Conservation (phyloP, 805 yeast species). For the Barnettozyma pratensis region DNA sequence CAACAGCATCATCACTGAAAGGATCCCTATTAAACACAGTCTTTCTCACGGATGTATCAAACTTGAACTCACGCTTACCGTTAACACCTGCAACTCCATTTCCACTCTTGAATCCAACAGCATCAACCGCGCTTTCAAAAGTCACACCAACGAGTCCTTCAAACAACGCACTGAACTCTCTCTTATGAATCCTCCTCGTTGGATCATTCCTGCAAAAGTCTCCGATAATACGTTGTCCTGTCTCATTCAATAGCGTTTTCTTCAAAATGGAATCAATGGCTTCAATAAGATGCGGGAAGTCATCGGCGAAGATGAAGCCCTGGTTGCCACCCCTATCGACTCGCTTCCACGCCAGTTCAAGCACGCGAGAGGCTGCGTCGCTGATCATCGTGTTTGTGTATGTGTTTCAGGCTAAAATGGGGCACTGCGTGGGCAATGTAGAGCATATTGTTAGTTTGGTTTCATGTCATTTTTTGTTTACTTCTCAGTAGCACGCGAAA, state of each 20-base stretch:
- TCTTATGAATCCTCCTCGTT: conserved; percentile 27
- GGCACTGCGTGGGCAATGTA: too few relatives aligned
- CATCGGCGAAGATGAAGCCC: conserved; percentile 19
- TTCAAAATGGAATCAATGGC: conserved; percentile 20
- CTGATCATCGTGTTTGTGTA: background rate
- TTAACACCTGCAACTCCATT: background rate
- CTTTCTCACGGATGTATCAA: background rate
- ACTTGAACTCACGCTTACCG: background rate
- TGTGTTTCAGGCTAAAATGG: too few relatives aligned
- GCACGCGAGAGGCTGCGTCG: background rate
- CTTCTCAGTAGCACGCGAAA: background rate
- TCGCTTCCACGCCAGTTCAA: conserved; percentile 22
- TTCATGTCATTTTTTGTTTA: background rate
- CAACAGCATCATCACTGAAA: conserved; percentile 4
- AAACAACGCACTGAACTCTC: conserved; percentile 28
- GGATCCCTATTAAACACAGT: background rate
- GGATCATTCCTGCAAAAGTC: conserved; percentile 28
- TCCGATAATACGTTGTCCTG: conserved; percentile 23
- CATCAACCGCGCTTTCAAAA: conserved; percentile 25
- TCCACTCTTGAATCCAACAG: conserved; percentile 2
- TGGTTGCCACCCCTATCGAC: conserved; percentile 11
- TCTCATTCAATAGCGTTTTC: conserved; percentile 22
- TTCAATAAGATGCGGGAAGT: conserved; percentile 18
- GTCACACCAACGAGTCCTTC: conserved; percentile 28
- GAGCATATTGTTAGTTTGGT: background rate